Evolutionary conservation across 805 yeast genomes (phyloP).

Genomic region (Myxozyma neotropica): DNA sequence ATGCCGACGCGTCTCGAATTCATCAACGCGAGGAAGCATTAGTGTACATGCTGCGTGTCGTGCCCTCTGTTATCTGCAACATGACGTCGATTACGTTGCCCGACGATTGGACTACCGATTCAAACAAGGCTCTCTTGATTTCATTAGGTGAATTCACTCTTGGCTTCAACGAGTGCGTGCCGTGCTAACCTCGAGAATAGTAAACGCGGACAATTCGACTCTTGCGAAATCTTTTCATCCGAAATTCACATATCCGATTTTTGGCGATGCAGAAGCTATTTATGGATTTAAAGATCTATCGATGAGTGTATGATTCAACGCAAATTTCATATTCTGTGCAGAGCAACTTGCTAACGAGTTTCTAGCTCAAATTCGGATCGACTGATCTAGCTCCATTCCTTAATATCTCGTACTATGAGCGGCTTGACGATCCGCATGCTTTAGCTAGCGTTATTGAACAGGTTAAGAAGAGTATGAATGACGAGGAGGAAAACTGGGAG

Average conservation of each 20-base stretch:
- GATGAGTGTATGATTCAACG: slow-evolving; percentile 55
- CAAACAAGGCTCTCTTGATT: slow-evolving; percentile 67
- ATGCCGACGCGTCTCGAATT: neutral
- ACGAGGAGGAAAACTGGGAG: slow-evolving; percentile 19
- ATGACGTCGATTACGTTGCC: slow-evolving; percentile 38
- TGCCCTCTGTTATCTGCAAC: no score
- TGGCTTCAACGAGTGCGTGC: no score
- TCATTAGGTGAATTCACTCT: slow-evolving; percentile 46
- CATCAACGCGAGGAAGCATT: no score
- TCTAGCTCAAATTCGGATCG: slow-evolving; percentile 67
- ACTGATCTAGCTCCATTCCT: slow-evolving; percentile 73
- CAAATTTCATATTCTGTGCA: neutral
- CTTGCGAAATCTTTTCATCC: slow-evolving; percentile 59
- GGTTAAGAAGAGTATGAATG: slow-evolving; percentile 9
- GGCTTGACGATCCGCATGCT: slow-evolving; percentile 44
- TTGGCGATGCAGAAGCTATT: slow-evolving; percentile 86
- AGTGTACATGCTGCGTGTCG: no score
- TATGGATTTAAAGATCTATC: slow-evolving; percentile 77
- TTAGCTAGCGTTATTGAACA: slow-evolving; percentile 20
- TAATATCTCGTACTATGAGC: slow-evolving; percentile 57
- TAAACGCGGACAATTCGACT: slow-evolving; percentile 7
- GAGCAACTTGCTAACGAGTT: neutral
- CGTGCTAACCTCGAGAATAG: no score
- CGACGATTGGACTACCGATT: slow-evolving; percentile 72
- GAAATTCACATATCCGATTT: slow-evolving; percentile 85